These are phyloP conservation scores for Fusarium dlaminii DNA, from an alignment of 2,329 filamentous ascomycete genomes.

Conservation along the genomic window DNA sequence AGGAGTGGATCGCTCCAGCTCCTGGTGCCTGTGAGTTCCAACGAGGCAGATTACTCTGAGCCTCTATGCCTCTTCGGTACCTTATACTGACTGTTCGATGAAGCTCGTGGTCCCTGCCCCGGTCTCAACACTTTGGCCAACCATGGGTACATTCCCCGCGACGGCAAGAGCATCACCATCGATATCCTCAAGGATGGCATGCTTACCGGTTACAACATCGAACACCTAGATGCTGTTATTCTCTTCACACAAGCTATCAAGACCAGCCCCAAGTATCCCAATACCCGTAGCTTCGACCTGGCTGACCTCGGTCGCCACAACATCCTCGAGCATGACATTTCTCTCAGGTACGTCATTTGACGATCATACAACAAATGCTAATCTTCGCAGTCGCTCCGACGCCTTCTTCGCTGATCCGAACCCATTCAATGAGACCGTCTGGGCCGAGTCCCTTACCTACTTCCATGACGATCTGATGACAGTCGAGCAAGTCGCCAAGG, in stretches of 20 bases:
- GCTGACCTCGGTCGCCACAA: not conserved
- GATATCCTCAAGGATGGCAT: not conserved
- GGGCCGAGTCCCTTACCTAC: not conserved
- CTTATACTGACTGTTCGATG: not conserved
- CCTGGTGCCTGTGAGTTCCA: not conserved
- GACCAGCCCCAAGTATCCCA: not conserved
- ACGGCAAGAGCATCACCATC: constrained; percentile 2
- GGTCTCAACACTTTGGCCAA: constrained; percentile 10
- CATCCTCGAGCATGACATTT: constrained; percentile 8
- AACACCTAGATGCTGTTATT: not conserved
- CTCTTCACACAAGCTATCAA: constrained; percentile 5
- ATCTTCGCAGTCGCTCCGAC: not conserved
- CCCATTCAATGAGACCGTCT: constrained; percentile 3
- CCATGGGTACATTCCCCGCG: constrained; percentile 1
- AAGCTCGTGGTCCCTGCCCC: constrained; percentile 6
- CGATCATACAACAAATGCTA: rapidly evolving
- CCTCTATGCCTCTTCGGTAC: too few relatives aligned
- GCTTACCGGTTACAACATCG: constrained; percentile 3
- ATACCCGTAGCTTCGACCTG: not conserved
- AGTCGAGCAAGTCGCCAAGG: constrained; percentile 5
- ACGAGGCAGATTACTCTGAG: too few relatives aligned
- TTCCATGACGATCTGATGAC: constrained; percentile 1
- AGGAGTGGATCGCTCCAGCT: not conserved
- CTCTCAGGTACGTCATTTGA: not conserved
- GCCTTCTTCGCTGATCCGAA: constrained; percentile 5